Base-by-base conservation (phyloP, 2,329 filamentous ascomycete genomes). In the Penicillium sp. region DNA sequence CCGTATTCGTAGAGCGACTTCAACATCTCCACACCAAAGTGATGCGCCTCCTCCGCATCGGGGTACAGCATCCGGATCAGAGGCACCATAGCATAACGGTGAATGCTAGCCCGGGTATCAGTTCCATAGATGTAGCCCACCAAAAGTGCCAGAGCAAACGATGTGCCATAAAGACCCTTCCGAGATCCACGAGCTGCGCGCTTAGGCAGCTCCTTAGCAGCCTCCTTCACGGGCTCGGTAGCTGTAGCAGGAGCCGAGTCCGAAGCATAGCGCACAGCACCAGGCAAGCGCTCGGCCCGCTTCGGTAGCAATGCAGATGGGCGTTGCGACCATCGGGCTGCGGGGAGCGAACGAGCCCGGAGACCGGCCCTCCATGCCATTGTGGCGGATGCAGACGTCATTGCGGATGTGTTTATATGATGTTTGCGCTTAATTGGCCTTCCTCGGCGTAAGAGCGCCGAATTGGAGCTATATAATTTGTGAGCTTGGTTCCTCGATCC, bases 41-140 rank as follows among this genome's bases (percentile, higher is more conserved):
- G 88, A 73, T 99, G 95, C n/a, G 93, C 95, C 39, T 96, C 91
- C 75, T 99, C 95, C 13, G 79, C 78, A 66, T 81, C 79, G 3
- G 73, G 73, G 56, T 74, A 79, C 7, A 79, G 45, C 58, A 68
- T 59, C 31, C 78, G 64, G 8, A 81, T 68, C 47, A 78, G 59
- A 44, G 76, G 78, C 39, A 79, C 87, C 14, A 88, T 79, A 29
- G 88, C 74, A 74, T 85, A 90, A 67, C 82, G 84, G 74, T 93
- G 89, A 57, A 87, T 70, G 56, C 86, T 88, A 43, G 89, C 86
- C 59, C 90, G 81, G 7, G 89, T 91, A 71, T 92, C 90, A 53
- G 89, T 91, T n/a, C 80, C 76, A 69, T 91, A 91, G 61, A 90
- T 74, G 72, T 88, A 91, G 44, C 80, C 76, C 46, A 81, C 76